Evolutionary conservation across 169 alveolate genomes (phyloP), one percentile per base, ranked within the genome.

Genomic region (Eimeria praecox): DNA sequence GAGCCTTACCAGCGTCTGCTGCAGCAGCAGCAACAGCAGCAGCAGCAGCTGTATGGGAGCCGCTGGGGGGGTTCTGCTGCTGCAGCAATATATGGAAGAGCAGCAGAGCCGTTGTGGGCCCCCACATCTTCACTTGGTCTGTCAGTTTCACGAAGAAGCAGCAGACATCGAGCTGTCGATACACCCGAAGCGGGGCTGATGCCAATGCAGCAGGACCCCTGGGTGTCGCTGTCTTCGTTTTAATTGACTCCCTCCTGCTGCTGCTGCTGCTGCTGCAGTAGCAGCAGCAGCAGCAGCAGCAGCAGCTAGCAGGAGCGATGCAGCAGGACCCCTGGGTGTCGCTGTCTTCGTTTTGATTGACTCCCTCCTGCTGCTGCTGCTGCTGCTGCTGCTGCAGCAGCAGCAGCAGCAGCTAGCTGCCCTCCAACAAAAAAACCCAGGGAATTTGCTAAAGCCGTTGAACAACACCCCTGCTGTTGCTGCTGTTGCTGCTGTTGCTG

Each of bases 341-440:
- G 44, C 44, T 69, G 4, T 69, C 80, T 69, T n/a, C 44, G 6
- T 69, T n/a, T 69, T 69, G 44, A 69, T n/a, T n/a, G n/a, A n/a
- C n/a, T n/a, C n/a, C n/a, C n/a, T n/a, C n/a, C n/a, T n/a, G n/a
- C 88, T 38, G 64, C 90, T 75, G 87, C 87, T 75, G 87, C 87
- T 75, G 87, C 59, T 73, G 83, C 46, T 73, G 83, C 75, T 64
- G 75, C 75, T 64, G 75, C 75, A 10, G 75, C 75, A n/a, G n/a
- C n/a, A n/a, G n/a, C n/a, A n/a, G n/a, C n/a, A n/a, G n/a, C n/a
- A n/a, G n/a, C n/a, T n/a, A n/a, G n/a, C n/a, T n/a, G n/a, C n/a
- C n/a, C n/a, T n/a, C n/a, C n/a, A n/a, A 5, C n/a, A n/a, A 64
- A 64, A 64, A 6, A 52, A 52, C 6, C 14, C 6, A 52, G 14